These are phyloP conservation scores for Pyricularia pennisetigena DNA, from an alignment of 2,329 filamentous ascomycete species.

Conservation along the genomic window DNA sequence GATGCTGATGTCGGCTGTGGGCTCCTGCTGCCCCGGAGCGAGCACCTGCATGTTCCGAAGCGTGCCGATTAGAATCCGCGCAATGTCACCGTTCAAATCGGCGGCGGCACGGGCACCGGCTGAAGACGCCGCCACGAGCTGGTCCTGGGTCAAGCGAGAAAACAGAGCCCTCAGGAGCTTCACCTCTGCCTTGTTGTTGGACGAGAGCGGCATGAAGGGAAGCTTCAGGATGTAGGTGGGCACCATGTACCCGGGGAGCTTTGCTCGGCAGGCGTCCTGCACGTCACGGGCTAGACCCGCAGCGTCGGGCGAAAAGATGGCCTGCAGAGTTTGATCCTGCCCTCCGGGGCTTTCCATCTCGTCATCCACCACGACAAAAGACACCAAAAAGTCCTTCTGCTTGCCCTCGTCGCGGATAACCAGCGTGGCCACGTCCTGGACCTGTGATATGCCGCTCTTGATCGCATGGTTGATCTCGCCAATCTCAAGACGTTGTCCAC, in stretches of 20 bases:
- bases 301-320: neutral
- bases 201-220: conserved; percentile 64
- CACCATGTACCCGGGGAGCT: conserved; percentile 79
- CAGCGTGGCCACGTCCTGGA: conserved; percentile 66
- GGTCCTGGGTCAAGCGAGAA: conserved; percentile 43
- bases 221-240: conserved; percentile 73
- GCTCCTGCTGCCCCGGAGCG: conserved; percentile 23
- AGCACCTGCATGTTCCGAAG: conserved; percentile 44
- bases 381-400: conserved; percentile 73
- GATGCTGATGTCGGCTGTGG: conserved; percentile 53
- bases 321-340: neutral
- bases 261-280: conserved; percentile 54
- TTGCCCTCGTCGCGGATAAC: conserved; percentile 62
- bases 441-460: conserved; percentile 41
- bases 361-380: conserved; percentile 48
- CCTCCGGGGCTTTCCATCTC: neutral
- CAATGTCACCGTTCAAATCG: conserved; percentile 9
- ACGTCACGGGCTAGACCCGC: conserved; percentile 33
- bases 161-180: conserved; percentile 63
- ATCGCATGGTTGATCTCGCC: conserved; percentile 86
- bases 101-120: neutral
- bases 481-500: conserved; percentile 81
- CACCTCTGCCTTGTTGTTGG: conserved; percentile 82
- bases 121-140: conserved; percentile 18
- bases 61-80: conserved; percentile 38